phyloP scores from a whole-genome alignment of 2,329 filamentous ascomycete genomes.

The Tolypocladium guangdongense region DNA sequence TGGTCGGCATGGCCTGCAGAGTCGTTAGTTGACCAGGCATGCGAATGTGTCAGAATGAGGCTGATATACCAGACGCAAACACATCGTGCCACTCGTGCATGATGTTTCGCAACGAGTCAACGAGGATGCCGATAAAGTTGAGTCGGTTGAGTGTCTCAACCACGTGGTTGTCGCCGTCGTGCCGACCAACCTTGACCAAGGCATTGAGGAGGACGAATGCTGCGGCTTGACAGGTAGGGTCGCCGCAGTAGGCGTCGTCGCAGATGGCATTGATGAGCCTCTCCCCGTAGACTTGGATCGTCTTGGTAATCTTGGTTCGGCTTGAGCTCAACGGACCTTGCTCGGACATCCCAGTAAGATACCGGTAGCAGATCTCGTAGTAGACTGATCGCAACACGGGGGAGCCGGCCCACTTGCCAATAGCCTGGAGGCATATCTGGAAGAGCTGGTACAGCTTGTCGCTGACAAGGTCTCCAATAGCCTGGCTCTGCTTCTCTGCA shows the following conservation, averaged over 20 bases:
- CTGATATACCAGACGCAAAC: constrained; percentile 39
- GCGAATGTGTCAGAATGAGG: background rate
- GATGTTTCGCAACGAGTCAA: constrained; percentile 75
- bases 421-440: constrained; percentile 71
- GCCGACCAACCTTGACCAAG: constrained; percentile 61
- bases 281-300: constrained; percentile 58
- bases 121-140: constrained; percentile 83
- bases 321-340: constrained; percentile 35
- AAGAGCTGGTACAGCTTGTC: constrained; percentile 90
- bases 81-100: constrained; percentile 59
- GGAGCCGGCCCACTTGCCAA: constrained; percentile 61
- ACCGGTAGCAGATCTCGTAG: constrained; percentile 85
- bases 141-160: constrained; percentile 71
- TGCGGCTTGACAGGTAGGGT: constrained; percentile 70
- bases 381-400: constrained; percentile 69
- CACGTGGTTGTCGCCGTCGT: constrained; percentile 62
- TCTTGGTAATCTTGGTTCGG: constrained; percentile 57
- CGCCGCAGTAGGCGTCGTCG: constrained; percentile 83
- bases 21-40: background rate
- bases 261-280: constrained; percentile 77
- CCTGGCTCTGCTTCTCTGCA: constrained; percentile 31
- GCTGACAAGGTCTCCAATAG: constrained; percentile 62
- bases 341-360: constrained; percentile 60
- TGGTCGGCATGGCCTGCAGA: constrained; percentile 28
- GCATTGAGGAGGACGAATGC: constrained; percentile 76